Evolutionary conservation across 2,329 filamentous ascomycete species (phyloP).

Genomic region (Ceratocystiopsis minuta): DNA sequence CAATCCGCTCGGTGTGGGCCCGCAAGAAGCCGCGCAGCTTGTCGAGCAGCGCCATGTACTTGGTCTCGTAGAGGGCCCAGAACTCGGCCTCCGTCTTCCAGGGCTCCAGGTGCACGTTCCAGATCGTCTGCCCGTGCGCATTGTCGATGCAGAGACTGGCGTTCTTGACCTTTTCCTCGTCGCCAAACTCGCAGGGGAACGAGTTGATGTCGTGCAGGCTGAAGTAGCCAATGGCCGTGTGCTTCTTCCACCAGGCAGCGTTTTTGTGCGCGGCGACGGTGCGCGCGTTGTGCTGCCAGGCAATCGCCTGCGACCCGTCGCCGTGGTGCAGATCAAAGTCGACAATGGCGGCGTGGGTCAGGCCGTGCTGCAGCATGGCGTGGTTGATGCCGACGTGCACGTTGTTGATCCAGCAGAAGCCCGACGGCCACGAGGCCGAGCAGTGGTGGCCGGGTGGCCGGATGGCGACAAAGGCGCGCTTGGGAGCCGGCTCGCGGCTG

Average conservation of each 20-base stretch:
- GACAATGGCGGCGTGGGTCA: constrained; percentile 87
- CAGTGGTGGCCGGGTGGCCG: constrained; percentile 93
- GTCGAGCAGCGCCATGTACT: constrained; percentile 58
- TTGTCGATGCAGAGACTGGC: constrained; percentile 90
- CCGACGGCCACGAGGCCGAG: constrained; percentile 72
- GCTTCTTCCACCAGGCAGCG: constrained; percentile 56
- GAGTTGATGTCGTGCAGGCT: constrained; percentile 97
- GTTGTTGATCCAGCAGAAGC: constrained; percentile 98
- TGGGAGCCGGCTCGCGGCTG: constrained; percentile 28
- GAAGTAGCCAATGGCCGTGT: constrained; percentile 77
- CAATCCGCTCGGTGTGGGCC: constrained; percentile 26
- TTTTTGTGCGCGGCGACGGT: constrained; percentile 48
- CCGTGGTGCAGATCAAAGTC: constrained; percentile 88
- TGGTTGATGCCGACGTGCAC: constrained; percentile 94
- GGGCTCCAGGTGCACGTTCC: constrained; percentile 84
- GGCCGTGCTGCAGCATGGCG: constrained; percentile 60
- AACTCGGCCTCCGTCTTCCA: constrained; percentile 77
- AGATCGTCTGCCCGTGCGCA: constrained; percentile 82
- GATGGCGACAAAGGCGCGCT: constrained; percentile 74
- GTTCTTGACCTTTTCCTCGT: constrained; percentile 80
- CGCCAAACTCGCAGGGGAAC: constrained; percentile 89
- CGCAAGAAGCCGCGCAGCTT: constrained; percentile 68
- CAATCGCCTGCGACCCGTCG: constrained; percentile 86
- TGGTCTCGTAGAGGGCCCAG: constrained; percentile 69
- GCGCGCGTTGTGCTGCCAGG: constrained; percentile 76